Evolutionary conservation across 169 alveolate species (phyloP).

Genomic region (Plasmodium chabaudi): DNA sequence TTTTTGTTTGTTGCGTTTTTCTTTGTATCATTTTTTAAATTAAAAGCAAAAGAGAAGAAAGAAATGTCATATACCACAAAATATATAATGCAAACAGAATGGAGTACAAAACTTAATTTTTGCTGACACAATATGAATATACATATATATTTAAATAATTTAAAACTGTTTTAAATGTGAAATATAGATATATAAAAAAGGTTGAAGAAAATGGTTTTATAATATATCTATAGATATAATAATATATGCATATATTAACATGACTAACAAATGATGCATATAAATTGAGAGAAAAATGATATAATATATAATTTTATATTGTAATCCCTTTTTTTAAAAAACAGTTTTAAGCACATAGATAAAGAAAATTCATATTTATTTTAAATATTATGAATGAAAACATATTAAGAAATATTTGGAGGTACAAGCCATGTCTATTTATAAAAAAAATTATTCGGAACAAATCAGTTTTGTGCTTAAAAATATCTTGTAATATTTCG

Average conservation of each 20-base stretch:
- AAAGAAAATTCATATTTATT: slow-evolving; percentile 4
- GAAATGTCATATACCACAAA: too few relatives aligned
- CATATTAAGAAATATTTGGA: slow-evolving; percentile 31
- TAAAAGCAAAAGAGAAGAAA: too few relatives aligned
- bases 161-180: neutral
- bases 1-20: too few relatives aligned
- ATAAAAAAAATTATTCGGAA: slow-evolving; percentile 11
- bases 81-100: too few relatives aligned
- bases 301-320: slow-evolving; percentile 13
- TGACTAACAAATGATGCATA: neutral
- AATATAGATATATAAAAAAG: neutral
- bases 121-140: too few relatives aligned
- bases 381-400: slow-evolving; percentile 62
- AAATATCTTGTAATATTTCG: slow-evolving; percentile 12
- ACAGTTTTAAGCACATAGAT: slow-evolving; percentile 10
- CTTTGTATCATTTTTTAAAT: too few relatives aligned
- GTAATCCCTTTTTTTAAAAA: slow-evolving; percentile 8
- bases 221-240: slow-evolving; percentile 7
- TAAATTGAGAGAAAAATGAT: slow-evolving; percentile 14
- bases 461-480: slow-evolving; percentile 16
- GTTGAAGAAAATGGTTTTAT: neutral
- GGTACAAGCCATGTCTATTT: slow-evolving; percentile 60
- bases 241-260: neutral
- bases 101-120: too few relatives aligned
- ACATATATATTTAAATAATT: too few relatives aligned